Base-by-base conservation (phyloP, 345 rosid species). In the Syzygium jambos region DNA sequence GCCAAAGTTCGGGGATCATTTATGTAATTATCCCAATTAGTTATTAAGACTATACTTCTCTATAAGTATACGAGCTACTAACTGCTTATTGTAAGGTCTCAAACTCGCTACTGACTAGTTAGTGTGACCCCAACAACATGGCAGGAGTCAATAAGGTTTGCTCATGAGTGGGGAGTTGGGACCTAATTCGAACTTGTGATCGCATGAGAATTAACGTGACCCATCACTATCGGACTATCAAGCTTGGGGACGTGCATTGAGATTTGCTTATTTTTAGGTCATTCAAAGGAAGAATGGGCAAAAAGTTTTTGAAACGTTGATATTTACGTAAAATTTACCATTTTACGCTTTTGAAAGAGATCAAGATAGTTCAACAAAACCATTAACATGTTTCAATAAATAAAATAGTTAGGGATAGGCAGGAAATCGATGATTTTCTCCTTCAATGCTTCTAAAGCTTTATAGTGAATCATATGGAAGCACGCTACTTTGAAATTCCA, bases 101-200 rank as follows among this genome's bases (percentile, higher is more conserved):
- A 13, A 13, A 61, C 73, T 61, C 9, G 5, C 38, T 34, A 34
- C 38, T 34, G 38, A 34, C 38, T 34, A 34, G 2, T 34, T 34
- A 34, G 38, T 34, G 38, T 34, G 38, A 34, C 38, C 38, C 38
- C 38, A 34, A 34, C 38, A 34, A 34, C 73, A 6, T n/a, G 68
- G 34, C 7, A 13, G 4, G 68, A n/a, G 2, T 23, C 34, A 27
- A n/a, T 23, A 13, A 61, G 34, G 68, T n/a, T 12, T n/a, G 68
- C 34, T 27, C 34, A 5, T 3, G 7, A 11, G 65, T 57, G 2
- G 3, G 3, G 2, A 25, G 7, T 27, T 4, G 7, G 0, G 34
- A 27, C 68, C 68, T 61, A 5, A n/a, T 61, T n/a, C 2, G 13
- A 61, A 61, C 17, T n/a, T 6, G 8, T n/a, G 68, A 61, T 8